Evolutionary conservation across 2,329 filamentous ascomycete species (phyloP).

Genomic region (Lecanicillium sp.): DNA sequence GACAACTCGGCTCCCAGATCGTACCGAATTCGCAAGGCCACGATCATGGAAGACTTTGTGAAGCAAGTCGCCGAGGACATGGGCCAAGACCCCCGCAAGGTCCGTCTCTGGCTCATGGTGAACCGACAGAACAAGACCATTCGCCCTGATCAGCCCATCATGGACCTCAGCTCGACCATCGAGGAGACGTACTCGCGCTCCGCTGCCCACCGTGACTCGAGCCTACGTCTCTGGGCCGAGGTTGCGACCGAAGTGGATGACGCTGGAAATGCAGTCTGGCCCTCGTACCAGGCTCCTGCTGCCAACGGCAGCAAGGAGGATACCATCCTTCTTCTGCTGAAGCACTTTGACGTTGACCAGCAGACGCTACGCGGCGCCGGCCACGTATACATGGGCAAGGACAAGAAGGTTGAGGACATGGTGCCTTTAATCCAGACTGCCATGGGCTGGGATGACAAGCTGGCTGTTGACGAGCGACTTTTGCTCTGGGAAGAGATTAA

Average conservation of each 20-base stretch:
- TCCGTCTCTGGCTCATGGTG: constrained; percentile 95
- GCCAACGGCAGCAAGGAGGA: constrained; percentile 56
- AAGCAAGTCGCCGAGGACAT: constrained; percentile 65
- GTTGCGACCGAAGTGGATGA: constrained; percentile 58
- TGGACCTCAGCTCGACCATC: constrained; percentile 68
- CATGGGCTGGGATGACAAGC: constrained; percentile 80
- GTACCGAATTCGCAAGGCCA: constrained; percentile 69
- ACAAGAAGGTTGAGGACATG: constrained; percentile 82
- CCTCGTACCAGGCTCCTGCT: constrained; percentile 52
- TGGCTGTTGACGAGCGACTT: constrained; percentile 54
- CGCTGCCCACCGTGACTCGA: constrained; percentile 57
- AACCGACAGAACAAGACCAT: constrained; percentile 97
- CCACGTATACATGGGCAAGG: constrained; percentile 80
- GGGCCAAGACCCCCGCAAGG: constrained; percentile 57
- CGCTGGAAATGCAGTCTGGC: constrained; percentile 69
- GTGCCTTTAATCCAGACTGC: constrained; percentile 69
- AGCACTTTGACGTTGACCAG: constrained; percentile 75
- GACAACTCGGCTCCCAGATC: constrained; percentile 64
- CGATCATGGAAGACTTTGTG: constrained; percentile 70
- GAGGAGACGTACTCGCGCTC: constrained; percentile 58
- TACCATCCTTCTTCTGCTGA: constrained; percentile 78
- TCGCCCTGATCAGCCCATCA: constrained; percentile 80
- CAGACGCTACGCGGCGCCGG: constrained; percentile 73
- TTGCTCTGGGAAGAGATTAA: constrained; percentile 96
- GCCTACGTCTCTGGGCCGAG: constrained; percentile 84